Conservation (phyloP, 202 grass and related monocot genomes). For the Panicum hallii region DNA sequence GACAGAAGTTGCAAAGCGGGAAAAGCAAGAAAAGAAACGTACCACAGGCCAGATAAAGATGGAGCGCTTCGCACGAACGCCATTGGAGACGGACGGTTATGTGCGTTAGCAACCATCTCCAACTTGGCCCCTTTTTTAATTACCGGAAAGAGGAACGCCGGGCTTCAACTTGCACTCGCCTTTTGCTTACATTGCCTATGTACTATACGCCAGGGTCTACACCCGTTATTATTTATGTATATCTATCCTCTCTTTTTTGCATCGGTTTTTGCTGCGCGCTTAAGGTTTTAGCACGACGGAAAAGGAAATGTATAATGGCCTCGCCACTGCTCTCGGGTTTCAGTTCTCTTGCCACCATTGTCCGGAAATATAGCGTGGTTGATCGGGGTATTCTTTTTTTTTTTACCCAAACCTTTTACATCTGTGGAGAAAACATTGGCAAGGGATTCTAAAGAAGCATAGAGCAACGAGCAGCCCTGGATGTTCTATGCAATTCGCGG, state of each 20-base stretch:
- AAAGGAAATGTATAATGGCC: background rate
- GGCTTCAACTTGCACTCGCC: background rate
- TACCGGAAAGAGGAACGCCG: background rate
- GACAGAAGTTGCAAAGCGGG: background rate
- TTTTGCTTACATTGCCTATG: background rate
- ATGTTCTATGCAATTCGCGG: background rate
- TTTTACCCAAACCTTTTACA: background rate
- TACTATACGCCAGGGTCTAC: background rate
- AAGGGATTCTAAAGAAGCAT: background rate
- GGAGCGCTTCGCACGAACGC: background rate
- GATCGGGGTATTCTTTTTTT: no score
- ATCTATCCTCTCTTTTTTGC: background rate
- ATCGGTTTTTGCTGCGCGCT: background rate
- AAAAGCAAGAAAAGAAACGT: background rate
- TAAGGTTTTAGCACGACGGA: background rate
- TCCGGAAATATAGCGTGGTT: background rate
- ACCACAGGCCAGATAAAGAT: background rate
- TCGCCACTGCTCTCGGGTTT: background rate
- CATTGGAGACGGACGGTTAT: constrained; percentile 49
- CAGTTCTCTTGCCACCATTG: background rate
- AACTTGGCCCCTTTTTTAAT: background rate
- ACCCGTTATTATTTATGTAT: background rate
- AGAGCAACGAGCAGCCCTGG: background rate
- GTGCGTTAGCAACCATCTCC: constrained; percentile 33
- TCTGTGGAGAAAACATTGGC: background rate